Evolutionary conservation across 2,329 filamentous ascomycete species (phyloP).

Genomic region (Biscogniauxia sp.): DNA sequence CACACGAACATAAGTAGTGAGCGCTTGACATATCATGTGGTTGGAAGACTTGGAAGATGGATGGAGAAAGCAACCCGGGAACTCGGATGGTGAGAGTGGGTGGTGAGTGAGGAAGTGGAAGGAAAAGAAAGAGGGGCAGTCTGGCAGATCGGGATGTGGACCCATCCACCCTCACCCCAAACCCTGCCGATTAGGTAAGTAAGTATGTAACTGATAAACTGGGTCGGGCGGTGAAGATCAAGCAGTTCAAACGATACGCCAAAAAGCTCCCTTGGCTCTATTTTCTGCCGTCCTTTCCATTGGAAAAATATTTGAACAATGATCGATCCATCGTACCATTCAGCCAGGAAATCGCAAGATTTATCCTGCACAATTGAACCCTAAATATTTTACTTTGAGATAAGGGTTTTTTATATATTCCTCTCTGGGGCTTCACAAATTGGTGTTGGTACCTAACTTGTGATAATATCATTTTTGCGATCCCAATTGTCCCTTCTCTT

Average conservation of each 20-base stretch:
- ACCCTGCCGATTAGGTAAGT: no score
- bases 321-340: conserved; percentile 13
- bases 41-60: neutral
- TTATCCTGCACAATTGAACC: neutral
- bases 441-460: conserved; percentile 6
- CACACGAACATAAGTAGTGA: conserved; percentile 1
- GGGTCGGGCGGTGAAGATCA: conserved; percentile 22
- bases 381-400: conserved; percentile 2
- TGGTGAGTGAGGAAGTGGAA: no score
- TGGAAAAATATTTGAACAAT: conserved; percentile 10
- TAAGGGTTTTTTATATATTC: conserved; percentile 2
- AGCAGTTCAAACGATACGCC: conserved; percentile 2
- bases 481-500: conserved; percentile 19
- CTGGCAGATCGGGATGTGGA: no score
- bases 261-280: neutral
- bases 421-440: conserved; percentile 2
- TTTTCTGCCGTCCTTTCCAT: conserved; percentile 20
- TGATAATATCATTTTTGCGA: neutral
- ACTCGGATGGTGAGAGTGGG: no score
- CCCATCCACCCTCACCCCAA: no score
- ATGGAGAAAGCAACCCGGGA: neutral
- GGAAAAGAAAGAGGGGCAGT: no score
- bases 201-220: neutral
- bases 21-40: conserved; percentile 14
- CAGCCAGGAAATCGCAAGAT: neutral